Base-by-base conservation (phyloP, 2,329 filamentous ascomycete genomes). In the Clathrospora elynae region DNA sequence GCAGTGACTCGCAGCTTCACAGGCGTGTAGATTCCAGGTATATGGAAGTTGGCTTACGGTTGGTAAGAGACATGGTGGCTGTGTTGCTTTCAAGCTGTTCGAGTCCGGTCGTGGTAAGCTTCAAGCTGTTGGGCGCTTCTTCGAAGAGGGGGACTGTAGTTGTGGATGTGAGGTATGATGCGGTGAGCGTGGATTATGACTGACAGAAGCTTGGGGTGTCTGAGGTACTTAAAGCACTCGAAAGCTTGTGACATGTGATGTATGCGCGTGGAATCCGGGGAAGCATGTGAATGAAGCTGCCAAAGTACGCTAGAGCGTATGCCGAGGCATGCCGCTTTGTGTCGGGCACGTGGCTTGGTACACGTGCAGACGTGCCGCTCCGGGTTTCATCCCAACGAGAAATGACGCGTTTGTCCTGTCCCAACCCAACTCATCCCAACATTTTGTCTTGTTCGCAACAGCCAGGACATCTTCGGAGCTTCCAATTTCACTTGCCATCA, bases 41-140 rank as follows among this genome's bases (percentile, higher is more conserved):
- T 8, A 11, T 9, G 18, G 4, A 5, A 5, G 16, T 6, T 11
- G 14, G 13, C 46, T 18, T 49, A 68, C 64, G 57, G 51, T 55
- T 53, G 47, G 59, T 61, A 34, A 68, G 59, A 63, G 64, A 59
- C 64, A 68, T 68, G 25, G 22, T 64, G 51, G 43, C 35, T 41
- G 20, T 56, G 30, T 40, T 28, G 32, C 46, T 12, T 30, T 10
- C 14, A 19, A 28, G 23, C 10, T 30, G 17, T 6, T 40, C 13
- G 24, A 12, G 30, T 35, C 17, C 19, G 20, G 14, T 33, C n/a
- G 19, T 20, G 7, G 11, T 22, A 25, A 7, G 29, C 11, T 42
- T 42, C 16, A 8, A 23, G n/a, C n/a, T n/a, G n/a, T n/a, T n/a
- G n/a, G n/a, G n/a, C n/a, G n/a, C n/a, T n/a, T n/a, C n/a, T n/a